These are phyloP conservation scores for Carnegiea gigantea DNA, from an alignment of 179 eudicot species.

Conservation along the genomic window DNA sequence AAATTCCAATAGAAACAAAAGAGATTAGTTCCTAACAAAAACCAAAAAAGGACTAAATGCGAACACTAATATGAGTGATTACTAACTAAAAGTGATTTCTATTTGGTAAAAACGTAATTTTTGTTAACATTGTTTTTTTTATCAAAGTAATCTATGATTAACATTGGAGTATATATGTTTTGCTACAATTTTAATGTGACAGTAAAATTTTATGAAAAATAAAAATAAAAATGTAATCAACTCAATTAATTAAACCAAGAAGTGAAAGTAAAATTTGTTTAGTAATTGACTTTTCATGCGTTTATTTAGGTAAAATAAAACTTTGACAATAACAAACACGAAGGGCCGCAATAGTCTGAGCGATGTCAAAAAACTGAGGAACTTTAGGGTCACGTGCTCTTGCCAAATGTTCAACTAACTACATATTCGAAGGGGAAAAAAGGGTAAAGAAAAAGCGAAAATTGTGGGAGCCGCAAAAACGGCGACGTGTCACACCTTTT, in stretches of 20 bases:
- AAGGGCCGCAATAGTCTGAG: neutral
- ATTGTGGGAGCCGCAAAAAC: conserved; percentile 1
- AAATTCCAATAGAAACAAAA: neutral
- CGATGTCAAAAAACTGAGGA: neutral
- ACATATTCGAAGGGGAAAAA: neutral
- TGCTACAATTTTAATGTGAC: too few species aligned
- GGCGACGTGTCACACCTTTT: conserved; percentile 4
- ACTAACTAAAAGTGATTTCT: too few species aligned
- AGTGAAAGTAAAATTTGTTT: neutral
- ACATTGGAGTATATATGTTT: too few species aligned
- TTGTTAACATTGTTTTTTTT: too few species aligned
- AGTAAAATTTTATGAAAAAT: too few species aligned
- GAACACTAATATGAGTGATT: too few species aligned
- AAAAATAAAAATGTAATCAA: too few species aligned
- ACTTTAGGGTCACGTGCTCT: conserved; percentile 3
- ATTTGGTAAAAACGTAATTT: too few species aligned
- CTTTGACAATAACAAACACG: neutral
- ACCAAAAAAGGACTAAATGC: too few species aligned
- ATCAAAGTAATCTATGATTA: too few species aligned
- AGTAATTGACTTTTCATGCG: neutral
- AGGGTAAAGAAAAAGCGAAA: conserved; percentile 1
- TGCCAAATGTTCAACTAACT: neutral
- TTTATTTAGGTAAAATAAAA: neutral
- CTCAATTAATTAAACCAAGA: too few species aligned
- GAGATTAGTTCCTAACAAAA: neutral